Percentiles rank a stretch among this genome's conserved stretches.
Evolutionary conservation across 2,329 filamentous ascomycete genomes (phyloP).

Genomic region (Plenodomus tracheiphilus): DNA sequence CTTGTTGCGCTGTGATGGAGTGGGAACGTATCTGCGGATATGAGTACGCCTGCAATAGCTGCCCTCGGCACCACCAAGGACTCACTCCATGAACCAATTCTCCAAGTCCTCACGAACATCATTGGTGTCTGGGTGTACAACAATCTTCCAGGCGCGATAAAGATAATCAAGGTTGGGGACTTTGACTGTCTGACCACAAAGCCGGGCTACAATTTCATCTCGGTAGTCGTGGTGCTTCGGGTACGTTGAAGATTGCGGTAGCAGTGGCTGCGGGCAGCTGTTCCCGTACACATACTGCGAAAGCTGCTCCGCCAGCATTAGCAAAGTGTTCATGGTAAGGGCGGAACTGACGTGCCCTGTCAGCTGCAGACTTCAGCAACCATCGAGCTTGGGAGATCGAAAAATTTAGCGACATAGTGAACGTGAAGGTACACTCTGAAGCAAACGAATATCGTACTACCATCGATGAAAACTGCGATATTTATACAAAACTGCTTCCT

Average conservation of each 20-base stretch:
- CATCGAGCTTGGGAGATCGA: not conserved
- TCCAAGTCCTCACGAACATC: not conserved
- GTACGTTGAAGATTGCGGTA: not conserved
- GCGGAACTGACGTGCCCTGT: not conserved
- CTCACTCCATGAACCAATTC: not conserved
- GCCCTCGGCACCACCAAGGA: not conserved
- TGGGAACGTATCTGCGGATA: not conserved
- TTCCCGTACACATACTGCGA: not conserved
- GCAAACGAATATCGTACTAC: not conserved
- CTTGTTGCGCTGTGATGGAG: not conserved
- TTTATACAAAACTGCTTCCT: not conserved
- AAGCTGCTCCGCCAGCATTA: not conserved
- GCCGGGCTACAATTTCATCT: not conserved
- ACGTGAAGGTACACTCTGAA: not conserved
- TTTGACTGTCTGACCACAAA: not conserved
- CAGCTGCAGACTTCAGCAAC: not conserved
- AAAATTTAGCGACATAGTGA: not conserved
- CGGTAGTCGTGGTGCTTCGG: not conserved
- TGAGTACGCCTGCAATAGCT: not conserved
- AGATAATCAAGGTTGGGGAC: not conserved
- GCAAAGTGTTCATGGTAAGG: not conserved
- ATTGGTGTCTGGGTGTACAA: not conserved
- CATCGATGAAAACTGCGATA: not conserved
- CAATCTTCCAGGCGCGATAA: not conserved
- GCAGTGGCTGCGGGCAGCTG: not conserved